Evolutionary conservation across 192 early-diverging fungal genomes (phyloP).

Genomic region (Coemansia furcata): DNA sequence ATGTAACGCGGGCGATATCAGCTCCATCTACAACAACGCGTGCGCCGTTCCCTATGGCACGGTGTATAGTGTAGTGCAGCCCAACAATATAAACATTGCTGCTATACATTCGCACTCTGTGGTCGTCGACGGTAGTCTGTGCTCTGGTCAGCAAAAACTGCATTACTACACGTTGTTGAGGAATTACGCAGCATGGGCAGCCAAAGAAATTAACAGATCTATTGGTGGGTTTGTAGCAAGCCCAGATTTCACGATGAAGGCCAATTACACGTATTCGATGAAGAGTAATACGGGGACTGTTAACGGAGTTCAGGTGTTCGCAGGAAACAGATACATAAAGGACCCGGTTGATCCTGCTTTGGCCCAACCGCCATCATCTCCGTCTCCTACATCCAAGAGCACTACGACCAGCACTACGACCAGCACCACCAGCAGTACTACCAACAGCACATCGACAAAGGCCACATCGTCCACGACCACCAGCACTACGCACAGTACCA

Average conservation of each 20-base stretch:
- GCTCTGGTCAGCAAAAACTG: slow-evolving; percentile 23
- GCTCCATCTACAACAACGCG: slow-evolving; percentile 18
- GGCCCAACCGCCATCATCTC: background rate
- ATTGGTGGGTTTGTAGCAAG: slow-evolving; percentile 31
- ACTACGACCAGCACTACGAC: background rate
- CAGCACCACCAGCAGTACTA: background rate
- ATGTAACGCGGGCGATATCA: slow-evolving; percentile 21
- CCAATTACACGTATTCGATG: slow-evolving; percentile 22
- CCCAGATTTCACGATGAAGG: slow-evolving; percentile 13
- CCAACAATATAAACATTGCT: slow-evolving; percentile 20
- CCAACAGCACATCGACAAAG: background rate
- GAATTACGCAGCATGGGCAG: slow-evolving; percentile 46
- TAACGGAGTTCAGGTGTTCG: slow-evolving; percentile 20
- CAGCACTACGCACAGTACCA: background rate
- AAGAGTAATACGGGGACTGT: slow-evolving; percentile 10
- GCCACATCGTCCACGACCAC: background rate
- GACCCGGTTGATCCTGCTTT: slow-evolving; percentile 16
- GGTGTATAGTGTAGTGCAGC: slow-evolving; percentile 37
- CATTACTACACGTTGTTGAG: slow-evolving; percentile 46
- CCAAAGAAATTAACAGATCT: slow-evolving; percentile 15
- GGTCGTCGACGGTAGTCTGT: slow-evolving; percentile 34
- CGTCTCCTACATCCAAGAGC: background rate
- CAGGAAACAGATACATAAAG: slow-evolving; percentile 27
- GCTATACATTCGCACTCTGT: slow-evolving; percentile 40
- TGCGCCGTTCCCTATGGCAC: slow-evolving; percentile 42